These are phyloP conservation scores for Pleurotus giganteus DNA, from an alignment of 768 basidiomycete genomes.

Conservation along the genomic window DNA sequence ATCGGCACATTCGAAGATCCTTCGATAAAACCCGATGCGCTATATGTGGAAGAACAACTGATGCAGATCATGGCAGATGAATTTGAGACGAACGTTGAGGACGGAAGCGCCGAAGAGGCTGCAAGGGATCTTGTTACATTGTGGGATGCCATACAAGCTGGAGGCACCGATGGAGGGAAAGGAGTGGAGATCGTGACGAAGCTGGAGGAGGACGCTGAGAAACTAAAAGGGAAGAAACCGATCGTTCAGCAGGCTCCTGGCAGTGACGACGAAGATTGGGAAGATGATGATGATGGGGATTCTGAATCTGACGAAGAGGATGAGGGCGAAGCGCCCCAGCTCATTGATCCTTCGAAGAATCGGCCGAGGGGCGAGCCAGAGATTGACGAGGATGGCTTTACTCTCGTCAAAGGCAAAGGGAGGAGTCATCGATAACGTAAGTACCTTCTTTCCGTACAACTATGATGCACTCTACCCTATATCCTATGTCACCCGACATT, in stretches of 20 bases:
- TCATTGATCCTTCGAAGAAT: constrained; percentile 39
- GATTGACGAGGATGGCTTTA: constrained; percentile 93
- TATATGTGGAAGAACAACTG: constrained; percentile 80
- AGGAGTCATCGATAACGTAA: constrained; percentile 42
- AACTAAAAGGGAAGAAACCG: constrained; percentile 53
- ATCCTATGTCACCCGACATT: too few relatives aligned
- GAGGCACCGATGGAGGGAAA: constrained; percentile 37
- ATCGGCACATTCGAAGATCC: constrained; percentile 72
- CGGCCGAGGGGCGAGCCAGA: constrained; percentile 56
- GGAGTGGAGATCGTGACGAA: constrained; percentile 50
- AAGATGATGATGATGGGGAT: constrained; percentile 44
- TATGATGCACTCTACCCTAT: too few relatives aligned
- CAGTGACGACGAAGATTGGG: constrained; percentile 41
- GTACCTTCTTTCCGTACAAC: too few relatives aligned
- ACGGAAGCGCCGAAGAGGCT: constrained; percentile 75
- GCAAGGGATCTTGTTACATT: constrained; percentile 69
- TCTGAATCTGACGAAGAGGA: constrained; percentile 39
- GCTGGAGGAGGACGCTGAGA: constrained; percentile 66
- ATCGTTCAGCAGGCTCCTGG: constrained; percentile 38
- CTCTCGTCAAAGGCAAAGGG: constrained; percentile 64
- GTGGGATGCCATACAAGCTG: constrained; percentile 54
- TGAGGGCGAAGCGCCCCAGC: constrained; percentile 53
- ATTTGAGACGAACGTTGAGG: constrained; percentile 81
- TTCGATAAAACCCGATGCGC: constrained; percentile 47
- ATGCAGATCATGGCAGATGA: constrained; percentile 86